Base-by-base conservation (phyloP, 2,329 filamentous ascomycete species). In the Exserohilum turcica region DNA sequence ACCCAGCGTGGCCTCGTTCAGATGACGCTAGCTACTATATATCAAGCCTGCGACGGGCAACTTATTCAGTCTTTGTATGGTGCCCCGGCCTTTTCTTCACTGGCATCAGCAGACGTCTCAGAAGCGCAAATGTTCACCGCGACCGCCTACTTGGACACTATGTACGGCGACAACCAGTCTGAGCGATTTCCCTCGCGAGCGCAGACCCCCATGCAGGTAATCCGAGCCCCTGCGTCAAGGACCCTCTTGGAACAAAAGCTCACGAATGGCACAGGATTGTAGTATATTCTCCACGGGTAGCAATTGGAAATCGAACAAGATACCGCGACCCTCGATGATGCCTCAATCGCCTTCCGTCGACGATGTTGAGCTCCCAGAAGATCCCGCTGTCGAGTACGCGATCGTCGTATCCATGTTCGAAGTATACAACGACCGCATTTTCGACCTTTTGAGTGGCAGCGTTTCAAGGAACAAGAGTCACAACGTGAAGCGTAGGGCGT, bases 361-460 rank as follows among this genome's bases (percentile, higher is more conserved):
- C 73, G 81, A 86, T 45, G 79, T 96, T 37, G 78, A 82, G 4
- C 80, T 95, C 0, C 81, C 85, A 0, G 79, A 86, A 42, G 89
- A 92, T 57, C 79, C 81, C 1, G 83, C 83, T 16, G 85, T 88
- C 48, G 91, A 96, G 63, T 97, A 97, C 65, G 88, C 89, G 4
- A 86, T 99, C 48, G 79, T 99, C 9, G 82, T 99, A 18, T 96
- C 92, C 48, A 99, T 99, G 92, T 97, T 97, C 75, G 94, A 99
- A 74, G 93, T 99, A 1, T 97, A 99, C 79, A 99, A 99, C 70
- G 93, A 99, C 76, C 87, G 92, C 31, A 97, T 99, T 61, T 97
- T 95, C 72, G 94, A 99, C 67, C 85, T 99, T 0, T 80, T 99
- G 1, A 89, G 88, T 0, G 80, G 82, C 0, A 82, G 84, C 2